Evolutionary conservation across 768 basidiomycete genomes (phyloP).

Genomic region (Hortiboletus campestris): DNA sequence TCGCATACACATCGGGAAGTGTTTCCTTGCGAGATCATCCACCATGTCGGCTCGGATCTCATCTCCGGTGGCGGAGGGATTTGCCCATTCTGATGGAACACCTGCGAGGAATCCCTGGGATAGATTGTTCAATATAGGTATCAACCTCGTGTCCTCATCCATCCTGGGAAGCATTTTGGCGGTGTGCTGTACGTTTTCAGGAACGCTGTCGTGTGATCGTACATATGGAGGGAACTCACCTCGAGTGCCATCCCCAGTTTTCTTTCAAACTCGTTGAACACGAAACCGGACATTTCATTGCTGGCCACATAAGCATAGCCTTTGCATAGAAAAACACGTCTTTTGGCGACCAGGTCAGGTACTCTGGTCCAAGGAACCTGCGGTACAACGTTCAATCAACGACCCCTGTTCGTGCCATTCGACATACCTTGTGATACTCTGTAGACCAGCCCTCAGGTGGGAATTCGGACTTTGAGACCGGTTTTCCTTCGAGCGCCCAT

Average conservation of each 20-base stretch:
- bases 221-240: slow-evolving; percentile 41
- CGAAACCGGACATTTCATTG: slow-evolving; percentile 75
- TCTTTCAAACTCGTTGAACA: slow-evolving; percentile 81
- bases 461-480: fast-evolving
- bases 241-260: slow-evolving; percentile 73
- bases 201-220: neutral
- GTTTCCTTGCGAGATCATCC: slow-evolving; percentile 77
- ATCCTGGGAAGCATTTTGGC: slow-evolving; percentile 84
- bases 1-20: slow-evolving; percentile 97
- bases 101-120: slow-evolving; percentile 94
- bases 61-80: slow-evolving; percentile 51
- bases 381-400: neutral
- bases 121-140: slow-evolving; percentile 87
- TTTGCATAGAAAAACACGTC: slow-evolving; percentile 70
- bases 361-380: slow-evolving; percentile 98
- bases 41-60: slow-evolving; percentile 93
- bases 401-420: neutral
- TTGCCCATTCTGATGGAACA: slow-evolving; percentile 78
- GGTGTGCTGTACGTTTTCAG: slow-evolving; percentile 56
- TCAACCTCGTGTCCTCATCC: slow-evolving; percentile 89
- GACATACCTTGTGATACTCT: slow-evolving; percentile 70
- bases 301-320: slow-evolving; percentile 91
- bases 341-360: slow-evolving; percentile 83
- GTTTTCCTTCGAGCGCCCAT: slow-evolving; percentile 29
- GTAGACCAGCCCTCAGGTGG: neutral